phyloP scores from a whole-genome alignment of 73 alveolate species.

The Paramecium octaurelia region DNA sequence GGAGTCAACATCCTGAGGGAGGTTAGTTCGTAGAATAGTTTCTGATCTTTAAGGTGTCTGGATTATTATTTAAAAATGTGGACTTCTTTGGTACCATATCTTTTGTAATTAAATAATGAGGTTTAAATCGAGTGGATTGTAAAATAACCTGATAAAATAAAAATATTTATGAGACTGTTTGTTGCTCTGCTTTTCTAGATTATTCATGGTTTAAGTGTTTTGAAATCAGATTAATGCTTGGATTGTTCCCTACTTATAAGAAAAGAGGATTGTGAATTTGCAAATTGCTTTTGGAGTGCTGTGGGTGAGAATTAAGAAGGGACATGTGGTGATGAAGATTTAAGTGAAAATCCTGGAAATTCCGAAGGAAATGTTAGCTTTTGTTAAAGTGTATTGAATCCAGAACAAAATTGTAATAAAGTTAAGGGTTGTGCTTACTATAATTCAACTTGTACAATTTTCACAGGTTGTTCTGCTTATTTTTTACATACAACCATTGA shows the following conservation, averaged over 20 bases:
- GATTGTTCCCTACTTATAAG: not conserved
- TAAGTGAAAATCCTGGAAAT: not conserved
- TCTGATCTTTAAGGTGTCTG: no score
- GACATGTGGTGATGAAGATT: not conserved
- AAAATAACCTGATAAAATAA: not conserved
- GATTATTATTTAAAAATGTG: no score
- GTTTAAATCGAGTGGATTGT: no score
- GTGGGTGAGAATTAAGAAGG: not conserved
- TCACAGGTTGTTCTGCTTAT: constrained; percentile 4
- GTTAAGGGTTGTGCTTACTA: not conserved
- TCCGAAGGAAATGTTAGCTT: not conserved
- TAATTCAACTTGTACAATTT: not conserved
- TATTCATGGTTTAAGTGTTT: not conserved
- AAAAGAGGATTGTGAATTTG: not conserved
- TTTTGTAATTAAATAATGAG: no score
- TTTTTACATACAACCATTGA: not conserved
- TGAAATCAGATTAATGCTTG: not conserved
- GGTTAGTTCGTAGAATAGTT: no score
- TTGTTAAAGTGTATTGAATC: not conserved
- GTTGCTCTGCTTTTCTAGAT: not conserved
- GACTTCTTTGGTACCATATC: no score
- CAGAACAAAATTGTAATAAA: not conserved
- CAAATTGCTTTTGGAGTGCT: not conserved
- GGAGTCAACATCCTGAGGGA: no score
- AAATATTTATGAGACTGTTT: not conserved